A percentile compares a stretch with the other conserved stretches of the same genome.
These are phyloP conservation scores for Prinsepia uniflora DNA, from an alignment of 306 rosid genomes.

Conservation along the genomic window DNA sequence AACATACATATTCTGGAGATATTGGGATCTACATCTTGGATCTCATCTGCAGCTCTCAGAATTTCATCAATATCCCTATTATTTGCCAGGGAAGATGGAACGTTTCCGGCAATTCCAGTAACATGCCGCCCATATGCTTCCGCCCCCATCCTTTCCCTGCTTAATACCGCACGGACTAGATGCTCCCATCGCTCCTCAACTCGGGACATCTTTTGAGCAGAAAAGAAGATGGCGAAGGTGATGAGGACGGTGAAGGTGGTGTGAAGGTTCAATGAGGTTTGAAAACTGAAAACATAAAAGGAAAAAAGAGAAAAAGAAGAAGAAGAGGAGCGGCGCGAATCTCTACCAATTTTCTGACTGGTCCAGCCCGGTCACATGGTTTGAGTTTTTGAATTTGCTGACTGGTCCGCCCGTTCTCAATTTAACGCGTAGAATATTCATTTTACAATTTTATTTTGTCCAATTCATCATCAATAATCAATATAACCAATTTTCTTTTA, in stretches of 20 bases:
- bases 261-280: neutral
- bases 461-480: no score
- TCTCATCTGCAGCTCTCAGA: constrained; percentile 92
- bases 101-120: constrained; percentile 77
- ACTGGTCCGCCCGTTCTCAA: neutral
- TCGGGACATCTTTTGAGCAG: constrained; percentile 46
- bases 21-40: constrained; percentile 82
- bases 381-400: neutral
- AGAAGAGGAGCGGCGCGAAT: neutral
- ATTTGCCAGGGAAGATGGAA: constrained; percentile 87
- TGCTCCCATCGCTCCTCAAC: constrained; percentile 89
- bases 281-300: neutral
- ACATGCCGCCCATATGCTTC: constrained; percentile 63
- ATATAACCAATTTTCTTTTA: no score
- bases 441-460: no score
- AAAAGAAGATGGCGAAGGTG: neutral
- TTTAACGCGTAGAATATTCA: constrained; percentile 21
- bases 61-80: constrained; percentile 95
- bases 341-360: no score
- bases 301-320: neutral
- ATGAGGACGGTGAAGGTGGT: neutral
- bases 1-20: constrained; percentile 73
- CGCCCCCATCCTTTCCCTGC: constrained; percentile 70
- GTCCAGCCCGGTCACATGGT: constrained; percentile 28
- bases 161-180: constrained; percentile 73